phyloP scores from a whole-genome alignment of 116 monocot species.

The Dioscorea cayenensis region DNA sequence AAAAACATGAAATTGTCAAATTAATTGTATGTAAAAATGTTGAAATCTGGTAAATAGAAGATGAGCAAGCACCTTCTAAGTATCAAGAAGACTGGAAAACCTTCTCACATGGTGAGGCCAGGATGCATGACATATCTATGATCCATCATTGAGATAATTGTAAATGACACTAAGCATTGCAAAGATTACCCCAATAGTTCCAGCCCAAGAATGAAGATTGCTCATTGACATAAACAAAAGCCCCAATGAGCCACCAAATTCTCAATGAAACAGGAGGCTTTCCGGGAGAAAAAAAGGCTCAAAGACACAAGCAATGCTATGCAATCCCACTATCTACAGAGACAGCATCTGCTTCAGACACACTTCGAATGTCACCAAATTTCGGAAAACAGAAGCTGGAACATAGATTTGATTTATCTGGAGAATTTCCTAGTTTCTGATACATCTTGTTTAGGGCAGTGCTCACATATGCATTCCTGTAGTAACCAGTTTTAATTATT shows the following conservation, averaged over 20 bases:
- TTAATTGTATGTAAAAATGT: too few relatives aligned
- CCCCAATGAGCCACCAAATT: not conserved
- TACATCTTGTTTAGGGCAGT: constrained; percentile 22
- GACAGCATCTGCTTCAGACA: not conserved
- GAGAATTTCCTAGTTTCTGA: constrained; percentile 15
- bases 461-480: constrained; percentile 17
- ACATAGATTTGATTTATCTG: not conserved
- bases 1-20: too few relatives aligned
- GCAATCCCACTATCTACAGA: not conserved
- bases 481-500: constrained; percentile 28
- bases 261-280: not conserved
- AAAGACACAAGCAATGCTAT: not conserved
- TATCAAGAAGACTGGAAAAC: too few relatives aligned
- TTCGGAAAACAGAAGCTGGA: not conserved
- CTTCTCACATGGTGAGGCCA: not conserved
- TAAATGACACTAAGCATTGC: not conserved
- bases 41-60: too few relatives aligned
- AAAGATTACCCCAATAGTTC: not conserved
- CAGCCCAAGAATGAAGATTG: not conserved
- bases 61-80: too few relatives aligned
- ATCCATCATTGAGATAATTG: not conserved
- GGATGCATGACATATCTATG: not conserved
- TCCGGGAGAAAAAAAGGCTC: not conserved
- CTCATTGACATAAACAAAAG: not conserved
- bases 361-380: not conserved